Percentiles rank a stretch among this genome's conserved stretches.
phyloP scores from a whole-genome alignment of 1,284 basidiomycete genomes.

The Tausonia pullulans region DNA sequence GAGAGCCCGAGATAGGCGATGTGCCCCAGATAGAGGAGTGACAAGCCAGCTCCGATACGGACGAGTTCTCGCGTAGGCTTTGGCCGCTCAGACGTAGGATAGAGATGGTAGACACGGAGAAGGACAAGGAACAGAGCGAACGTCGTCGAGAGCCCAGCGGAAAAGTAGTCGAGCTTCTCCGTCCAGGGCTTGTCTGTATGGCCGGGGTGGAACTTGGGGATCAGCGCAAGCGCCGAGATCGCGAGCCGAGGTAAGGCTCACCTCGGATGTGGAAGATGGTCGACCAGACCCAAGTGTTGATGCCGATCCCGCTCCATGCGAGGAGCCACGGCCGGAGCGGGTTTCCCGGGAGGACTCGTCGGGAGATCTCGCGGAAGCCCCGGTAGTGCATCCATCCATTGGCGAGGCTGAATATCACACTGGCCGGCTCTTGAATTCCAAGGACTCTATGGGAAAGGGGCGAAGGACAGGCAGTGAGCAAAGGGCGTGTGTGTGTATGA shows the following conservation, averaged over 20 bases:
- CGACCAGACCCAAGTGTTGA: conserved; percentile 91
- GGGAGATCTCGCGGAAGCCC: conserved; percentile 35
- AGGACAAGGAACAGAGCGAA: conserved; percentile 62
- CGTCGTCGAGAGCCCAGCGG: conserved; percentile 71
- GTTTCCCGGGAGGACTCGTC: conserved; percentile 46
- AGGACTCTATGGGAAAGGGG: conserved; percentile 38
- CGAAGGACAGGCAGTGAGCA: neutral
- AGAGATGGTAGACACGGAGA: conserved; percentile 68
- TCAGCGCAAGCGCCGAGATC: no score
- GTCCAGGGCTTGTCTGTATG: conserved; percentile 62
- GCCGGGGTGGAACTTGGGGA: conserved; percentile 3
- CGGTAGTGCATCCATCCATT: conserved; percentile 66
- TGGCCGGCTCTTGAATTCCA: conserved; percentile 89
- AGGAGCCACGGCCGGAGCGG: conserved; percentile 62
- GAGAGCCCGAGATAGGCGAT: conserved; percentile 30
- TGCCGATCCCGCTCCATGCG: conserved; percentile 56
- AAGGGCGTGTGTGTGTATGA: neutral
- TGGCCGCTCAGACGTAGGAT: conserved; percentile 35
- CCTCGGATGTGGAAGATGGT: conserved; percentile 85
- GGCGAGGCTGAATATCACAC: conserved; percentile 73
- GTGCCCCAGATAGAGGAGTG: conserved; percentile 26
- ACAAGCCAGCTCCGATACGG: conserved; percentile 19
- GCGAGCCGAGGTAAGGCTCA: conserved; percentile 30
- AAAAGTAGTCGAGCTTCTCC: conserved; percentile 91
- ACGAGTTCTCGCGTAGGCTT: conserved; percentile 19